Evolutionary conservation across 2,329 filamentous ascomycete species (phyloP).

Genomic region (Cercospora sojina): DNA sequence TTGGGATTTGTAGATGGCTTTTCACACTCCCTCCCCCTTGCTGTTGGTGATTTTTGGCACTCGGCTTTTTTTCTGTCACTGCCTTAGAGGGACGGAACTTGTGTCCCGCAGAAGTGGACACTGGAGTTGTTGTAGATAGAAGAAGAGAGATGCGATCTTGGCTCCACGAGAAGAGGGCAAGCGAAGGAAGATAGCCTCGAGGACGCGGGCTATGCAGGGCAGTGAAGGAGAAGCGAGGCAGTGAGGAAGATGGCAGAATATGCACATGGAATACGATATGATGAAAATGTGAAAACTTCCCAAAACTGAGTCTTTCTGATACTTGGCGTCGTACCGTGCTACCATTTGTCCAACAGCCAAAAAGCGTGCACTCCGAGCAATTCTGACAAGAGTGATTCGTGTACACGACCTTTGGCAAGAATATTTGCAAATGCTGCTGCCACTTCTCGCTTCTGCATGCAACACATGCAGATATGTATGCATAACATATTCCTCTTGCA

Average conservation of each 20-base stretch:
- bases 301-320: neutral
- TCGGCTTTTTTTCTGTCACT: neutral
- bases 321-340: neutral
- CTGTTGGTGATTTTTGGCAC: neutral
- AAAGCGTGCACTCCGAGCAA: neutral
- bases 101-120: slow-evolving; percentile 7
- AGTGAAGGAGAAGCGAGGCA: neutral
- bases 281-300: neutral
- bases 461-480: neutral
- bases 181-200: neutral
- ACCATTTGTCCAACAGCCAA: neutral
- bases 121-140: neutral
- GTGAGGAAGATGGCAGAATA: neutral
- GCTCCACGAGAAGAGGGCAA: neutral
- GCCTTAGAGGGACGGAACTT: neutral
- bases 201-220: neutral
- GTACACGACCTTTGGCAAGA: neutral
- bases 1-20: neutral
- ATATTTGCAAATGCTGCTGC: neutral
- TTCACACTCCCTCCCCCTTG: neutral
- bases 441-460: neutral
- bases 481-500: neutral
- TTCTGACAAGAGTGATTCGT: neutral
- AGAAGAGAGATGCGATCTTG: neutral
- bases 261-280: neutral